Evolutionary conservation across 1,284 basidiomycete species (phyloP).

Genomic region (Heliocybe sulcata): DNA sequence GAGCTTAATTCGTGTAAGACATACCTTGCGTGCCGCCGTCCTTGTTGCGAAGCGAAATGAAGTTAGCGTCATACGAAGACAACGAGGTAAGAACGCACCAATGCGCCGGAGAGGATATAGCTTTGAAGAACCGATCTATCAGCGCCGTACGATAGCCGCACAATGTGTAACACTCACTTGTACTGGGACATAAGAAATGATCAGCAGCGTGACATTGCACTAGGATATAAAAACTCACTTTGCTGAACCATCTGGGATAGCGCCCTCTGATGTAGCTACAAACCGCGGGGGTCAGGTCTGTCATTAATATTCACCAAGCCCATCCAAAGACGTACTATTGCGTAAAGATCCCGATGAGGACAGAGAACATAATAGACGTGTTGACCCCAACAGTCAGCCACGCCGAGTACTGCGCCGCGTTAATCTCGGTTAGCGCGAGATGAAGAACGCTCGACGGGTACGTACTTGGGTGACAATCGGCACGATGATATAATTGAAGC

Average conservation of each 20-base stretch:
- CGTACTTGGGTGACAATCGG: constrained; percentile 26
- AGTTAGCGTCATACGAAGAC: neutral
- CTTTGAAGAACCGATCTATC: neutral
- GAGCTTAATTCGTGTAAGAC: neutral
- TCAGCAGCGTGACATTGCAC: neutral
- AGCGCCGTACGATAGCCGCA: neutral
- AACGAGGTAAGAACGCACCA: constrained; percentile 3
- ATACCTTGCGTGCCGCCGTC: constrained; percentile 11
- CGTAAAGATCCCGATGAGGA: constrained; percentile 41
- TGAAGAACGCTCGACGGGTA: constrained; percentile 19
- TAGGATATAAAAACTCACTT: constrained; percentile 1
- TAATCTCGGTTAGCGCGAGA: constrained; percentile 2
- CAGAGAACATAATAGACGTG: constrained; percentile 38
- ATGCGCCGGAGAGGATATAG: constrained; percentile 10
- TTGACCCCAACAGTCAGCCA: constrained; percentile 47
- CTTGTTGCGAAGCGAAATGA: neutral
- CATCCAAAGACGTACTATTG: constrained; percentile 29
- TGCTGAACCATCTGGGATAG: constrained; percentile 36
- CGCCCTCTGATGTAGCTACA: constrained; percentile 9
- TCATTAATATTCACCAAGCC: constrained; percentile 1
- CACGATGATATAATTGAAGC: constrained; percentile 39
- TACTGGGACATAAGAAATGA: neutral
- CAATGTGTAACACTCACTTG: neutral
- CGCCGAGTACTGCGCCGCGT: constrained; percentile 19
- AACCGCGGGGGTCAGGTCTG: neutral